Evolutionary conservation across 2,329 filamentous ascomycete genomes (phyloP).

Genomic region (Nemania bipapillata): DNA sequence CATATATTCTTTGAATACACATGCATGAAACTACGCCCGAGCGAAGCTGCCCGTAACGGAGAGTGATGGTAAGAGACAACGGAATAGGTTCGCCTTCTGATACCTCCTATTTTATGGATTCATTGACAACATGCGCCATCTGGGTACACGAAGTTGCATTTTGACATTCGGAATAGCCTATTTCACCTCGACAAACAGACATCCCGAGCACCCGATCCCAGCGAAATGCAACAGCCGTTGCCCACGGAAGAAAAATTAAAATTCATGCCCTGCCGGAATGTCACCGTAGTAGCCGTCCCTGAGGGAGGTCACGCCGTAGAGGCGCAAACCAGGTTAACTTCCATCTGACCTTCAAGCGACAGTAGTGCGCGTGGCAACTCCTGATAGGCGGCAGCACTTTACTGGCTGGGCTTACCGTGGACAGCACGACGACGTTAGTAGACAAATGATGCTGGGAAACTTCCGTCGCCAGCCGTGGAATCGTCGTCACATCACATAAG

Average conservation of each 20-base stretch:
- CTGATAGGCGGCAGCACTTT: conserved; percentile 32
- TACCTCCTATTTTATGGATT: conserved; percentile 10
- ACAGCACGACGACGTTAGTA: conserved; percentile 8
- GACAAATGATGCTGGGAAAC: conserved; percentile 9
- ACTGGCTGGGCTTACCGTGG: conserved; percentile 5
- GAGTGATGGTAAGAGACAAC: background rate
- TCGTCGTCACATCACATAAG: conserved; percentile 5
- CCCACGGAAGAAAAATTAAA: conserved; percentile 6
- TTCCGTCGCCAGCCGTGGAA: conserved; percentile 6
- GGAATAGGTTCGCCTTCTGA: background rate
- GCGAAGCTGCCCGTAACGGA: background rate
- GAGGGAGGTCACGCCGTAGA: conserved; percentile 16
- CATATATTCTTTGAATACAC: background rate
- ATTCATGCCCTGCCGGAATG: conserved; percentile 22
- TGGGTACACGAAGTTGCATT: conserved; percentile 8
- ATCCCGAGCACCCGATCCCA: background rate
- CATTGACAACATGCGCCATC: conserved; percentile 10
- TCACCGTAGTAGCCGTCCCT: conserved; percentile 19
- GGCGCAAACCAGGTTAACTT: conserved; percentile 14
- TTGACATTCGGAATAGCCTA: conserved; percentile 20
- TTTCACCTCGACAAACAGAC: background rate
- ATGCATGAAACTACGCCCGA: conserved; percentile 16
- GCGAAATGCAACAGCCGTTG: conserved; percentile 9
- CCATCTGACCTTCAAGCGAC: conserved; percentile 12
- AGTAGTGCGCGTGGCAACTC: conserved; percentile 27